Evolutionary conservation across 345 rosid species (phyloP).

Genomic region (Cardamine resedifolia): DNA sequence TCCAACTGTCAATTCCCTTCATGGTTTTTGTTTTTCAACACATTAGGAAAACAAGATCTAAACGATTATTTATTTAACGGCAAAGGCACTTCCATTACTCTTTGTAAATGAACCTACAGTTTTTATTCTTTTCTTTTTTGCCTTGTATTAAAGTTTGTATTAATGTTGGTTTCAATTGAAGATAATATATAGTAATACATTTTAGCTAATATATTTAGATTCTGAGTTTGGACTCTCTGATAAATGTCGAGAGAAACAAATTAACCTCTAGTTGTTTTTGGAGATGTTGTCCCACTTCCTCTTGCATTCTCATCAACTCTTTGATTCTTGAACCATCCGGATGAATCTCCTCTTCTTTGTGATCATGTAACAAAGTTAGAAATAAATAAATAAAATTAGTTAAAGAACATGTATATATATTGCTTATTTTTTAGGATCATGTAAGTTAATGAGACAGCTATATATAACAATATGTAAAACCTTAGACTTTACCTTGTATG

Average conservation of each 20-base stretch:
- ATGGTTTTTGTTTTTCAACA: too few species aligned
- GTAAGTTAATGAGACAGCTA: neutral
- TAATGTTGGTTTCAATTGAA: too few species aligned
- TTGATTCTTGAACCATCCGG: neutral
- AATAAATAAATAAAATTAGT: too few species aligned
- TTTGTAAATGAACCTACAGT: too few species aligned
- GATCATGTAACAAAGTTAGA: neutral
- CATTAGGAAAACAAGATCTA: too few species aligned
- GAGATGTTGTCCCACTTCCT: slow-evolving; percentile 5
- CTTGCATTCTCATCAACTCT: slow-evolving; percentile 5
- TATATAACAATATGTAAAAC: neutral
- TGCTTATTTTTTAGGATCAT: neutral
- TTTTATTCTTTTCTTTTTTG: too few species aligned
- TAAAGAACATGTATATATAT: neutral
- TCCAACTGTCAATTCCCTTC: too few species aligned
- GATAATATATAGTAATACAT: too few species aligned
- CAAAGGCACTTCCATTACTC: too few species aligned
- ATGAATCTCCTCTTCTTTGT: slow-evolving; percentile 2
- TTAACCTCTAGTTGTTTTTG: slow-evolving; percentile 10
- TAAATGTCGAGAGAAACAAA: neutral
- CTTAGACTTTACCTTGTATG: neutral
- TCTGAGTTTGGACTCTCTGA: neutral
- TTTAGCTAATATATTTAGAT: neutral
- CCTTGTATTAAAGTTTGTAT: too few species aligned
- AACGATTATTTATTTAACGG: too few species aligned